Percentiles rank a stretch among this genome's conserved stretches.
Evolutionary conservation across 1,139 yeast species (phyloP).

Genomic region (Taphrina flavorubra): DNA sequence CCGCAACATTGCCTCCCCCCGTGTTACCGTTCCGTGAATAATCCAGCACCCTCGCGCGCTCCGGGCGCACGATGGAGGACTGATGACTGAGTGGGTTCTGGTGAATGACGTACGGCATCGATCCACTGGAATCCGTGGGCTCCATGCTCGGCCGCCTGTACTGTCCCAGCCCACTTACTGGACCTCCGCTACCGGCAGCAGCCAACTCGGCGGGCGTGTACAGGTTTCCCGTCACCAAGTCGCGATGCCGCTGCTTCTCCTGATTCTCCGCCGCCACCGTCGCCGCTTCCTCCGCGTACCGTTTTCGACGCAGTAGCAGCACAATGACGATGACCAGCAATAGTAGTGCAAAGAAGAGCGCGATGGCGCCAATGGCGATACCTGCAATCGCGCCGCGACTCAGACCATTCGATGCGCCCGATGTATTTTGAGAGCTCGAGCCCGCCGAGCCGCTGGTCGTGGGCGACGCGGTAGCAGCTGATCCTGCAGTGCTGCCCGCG

Average conservation of each 20-base stretch:
- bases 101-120: constrained; percentile 7
- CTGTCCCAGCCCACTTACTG: neutral
- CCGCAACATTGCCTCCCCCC: neutral
- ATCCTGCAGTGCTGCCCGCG: neutral
- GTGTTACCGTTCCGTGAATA: neutral
- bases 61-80: constrained; percentile 15
- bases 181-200: constrained; percentile 1
- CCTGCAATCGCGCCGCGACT: constrained; percentile 33
- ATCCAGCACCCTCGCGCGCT: constrained; percentile 9
- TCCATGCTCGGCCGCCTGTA: constrained; percentile 13
- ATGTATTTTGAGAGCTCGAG: neutral
- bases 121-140: constrained; percentile 14
- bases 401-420: constrained; percentile 9
- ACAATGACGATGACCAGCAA: constrained; percentile 16
- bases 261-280: constrained; percentile 17
- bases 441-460: neutral
- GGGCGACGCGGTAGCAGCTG: neutral
- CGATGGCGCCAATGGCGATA: constrained; percentile 35
- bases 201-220: constrained; percentile 17
- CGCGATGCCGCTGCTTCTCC: constrained; percentile 15
- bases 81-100: constrained; percentile 15
- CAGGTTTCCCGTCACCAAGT: constrained; percentile 7
- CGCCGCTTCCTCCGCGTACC: constrained; percentile 24
- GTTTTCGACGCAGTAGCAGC: constrained; percentile 1
- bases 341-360: constrained; percentile 31